phyloP scores from a whole-genome alignment of 148 eudicot genomes.

The Silene conica region DNA sequence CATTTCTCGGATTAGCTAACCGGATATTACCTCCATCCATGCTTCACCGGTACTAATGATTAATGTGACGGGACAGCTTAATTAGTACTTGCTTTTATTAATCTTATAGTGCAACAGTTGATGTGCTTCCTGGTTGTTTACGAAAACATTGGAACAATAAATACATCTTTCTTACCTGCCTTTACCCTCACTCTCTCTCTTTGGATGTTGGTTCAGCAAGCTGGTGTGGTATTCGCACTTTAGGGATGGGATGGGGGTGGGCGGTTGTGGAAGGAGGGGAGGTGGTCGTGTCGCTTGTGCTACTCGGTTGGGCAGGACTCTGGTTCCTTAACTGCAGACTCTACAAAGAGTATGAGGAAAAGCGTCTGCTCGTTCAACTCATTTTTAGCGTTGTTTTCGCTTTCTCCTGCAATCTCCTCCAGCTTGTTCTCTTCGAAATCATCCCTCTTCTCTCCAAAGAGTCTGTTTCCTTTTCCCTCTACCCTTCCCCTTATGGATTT shows the following conservation, averaged over 20 bases:
- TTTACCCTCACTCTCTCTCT: no score
- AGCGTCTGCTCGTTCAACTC: slow-evolving; percentile 88
- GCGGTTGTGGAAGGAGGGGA: slow-evolving; percentile 63
- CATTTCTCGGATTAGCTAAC: no score
- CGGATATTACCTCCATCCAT: no score
- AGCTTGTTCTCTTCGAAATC: slow-evolving; percentile 91
- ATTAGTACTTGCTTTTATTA: no score
- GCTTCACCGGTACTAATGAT: no score
- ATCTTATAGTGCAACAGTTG: no score
- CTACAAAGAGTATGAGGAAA: slow-evolving; percentile 96
- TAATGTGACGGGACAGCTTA: no score
- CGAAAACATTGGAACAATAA: no score
- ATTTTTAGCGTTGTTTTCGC: slow-evolving; percentile 92
- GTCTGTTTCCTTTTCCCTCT: slow-evolving; percentile 22
- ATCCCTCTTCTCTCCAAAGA: slow-evolving; percentile 91
- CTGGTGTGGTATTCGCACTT: no score
- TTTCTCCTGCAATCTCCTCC: slow-evolving; percentile 89
- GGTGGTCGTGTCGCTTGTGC: slow-evolving; percentile 59
- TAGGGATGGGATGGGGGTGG: slow-evolving; percentile 52
- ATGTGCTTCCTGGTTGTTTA: no score
- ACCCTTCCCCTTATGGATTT: neutral
- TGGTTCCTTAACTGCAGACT: slow-evolving; percentile 86
- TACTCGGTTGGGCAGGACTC: slow-evolving; percentile 83
- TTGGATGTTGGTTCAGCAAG: no score
- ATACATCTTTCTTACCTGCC: no score